These are phyloP conservation scores for Leccinellum albellum DNA, from an alignment of 768 basidiomycete species.

Conservation along the genomic window DNA sequence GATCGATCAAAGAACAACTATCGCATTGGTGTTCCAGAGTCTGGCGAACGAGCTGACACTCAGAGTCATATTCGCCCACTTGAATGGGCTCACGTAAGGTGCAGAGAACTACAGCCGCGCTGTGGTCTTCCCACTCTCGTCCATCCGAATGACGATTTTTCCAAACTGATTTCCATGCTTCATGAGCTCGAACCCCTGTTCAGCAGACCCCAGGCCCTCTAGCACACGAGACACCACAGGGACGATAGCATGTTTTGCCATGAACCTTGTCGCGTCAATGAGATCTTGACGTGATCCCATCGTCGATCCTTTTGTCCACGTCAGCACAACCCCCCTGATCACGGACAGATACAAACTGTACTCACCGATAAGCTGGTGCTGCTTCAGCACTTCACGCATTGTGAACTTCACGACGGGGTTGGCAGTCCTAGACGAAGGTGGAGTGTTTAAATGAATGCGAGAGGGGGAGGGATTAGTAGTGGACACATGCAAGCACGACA, in stretches of 20 bases:
- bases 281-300: slow-evolving; percentile 81
- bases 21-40: neutral
- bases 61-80: neutral
- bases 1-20: neutral
- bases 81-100: neutral
- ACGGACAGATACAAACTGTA: slow-evolving; percentile 1
- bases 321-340: slow-evolving; percentile 10
- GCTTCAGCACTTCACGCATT: slow-evolving; percentile 75
- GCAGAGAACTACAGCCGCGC: slow-evolving; percentile 22
- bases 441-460: slow-evolving; percentile 2
- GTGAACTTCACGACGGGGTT: slow-evolving; percentile 56
- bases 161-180: slow-evolving; percentile 63
- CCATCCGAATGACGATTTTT: slow-evolving; percentile 63
- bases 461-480: neutral
- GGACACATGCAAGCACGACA: neutral
- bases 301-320: slow-evolving; percentile 57
- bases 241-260: slow-evolving; percentile 59
- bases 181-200: slow-evolving; percentile 70
- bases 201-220: slow-evolving; percentile 57
- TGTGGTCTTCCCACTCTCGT: slow-evolving; percentile 17
- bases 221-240: slow-evolving; percentile 70
- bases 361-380: slow-evolving; percentile 70
- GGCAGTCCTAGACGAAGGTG: slow-evolving; percentile 1
- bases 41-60: neutral
- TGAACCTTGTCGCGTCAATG: slow-evolving; percentile 65